Percentiles rank a stretch among this genome's conserved stretches.
Evolutionary conservation across 1,139 yeast genomes (phyloP).

Genomic region (Pichia sp.): DNA sequence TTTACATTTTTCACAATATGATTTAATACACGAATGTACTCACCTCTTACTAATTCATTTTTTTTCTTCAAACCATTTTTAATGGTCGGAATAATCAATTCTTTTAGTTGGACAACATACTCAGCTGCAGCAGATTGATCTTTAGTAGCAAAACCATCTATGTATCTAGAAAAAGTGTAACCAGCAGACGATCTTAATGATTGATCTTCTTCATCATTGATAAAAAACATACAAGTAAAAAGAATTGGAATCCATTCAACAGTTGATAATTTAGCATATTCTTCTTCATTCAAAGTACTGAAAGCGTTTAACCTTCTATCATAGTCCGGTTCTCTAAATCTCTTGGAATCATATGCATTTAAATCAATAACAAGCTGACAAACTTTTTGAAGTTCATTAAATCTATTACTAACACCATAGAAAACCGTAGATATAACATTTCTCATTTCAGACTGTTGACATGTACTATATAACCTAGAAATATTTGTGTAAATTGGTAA

Average conservation of each 20-base stretch:
- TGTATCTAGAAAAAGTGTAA: slow-evolving; percentile 55
- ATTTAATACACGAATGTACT: slow-evolving; percentile 61
- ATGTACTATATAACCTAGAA: slow-evolving; percentile 54
- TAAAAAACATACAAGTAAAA: slow-evolving; percentile 59
- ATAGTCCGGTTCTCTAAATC: slow-evolving; percentile 75
- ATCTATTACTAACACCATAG: slow-evolving; percentile 49
- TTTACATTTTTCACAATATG: slow-evolving; percentile 51
- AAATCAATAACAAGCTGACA: slow-evolving; percentile 52
- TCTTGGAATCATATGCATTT: slow-evolving; percentile 58
- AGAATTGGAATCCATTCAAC: slow-evolving; percentile 78
- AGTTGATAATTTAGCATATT: slow-evolving; percentile 40
- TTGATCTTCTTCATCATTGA: slow-evolving; percentile 74
- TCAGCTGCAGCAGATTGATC: slow-evolving; percentile 27
- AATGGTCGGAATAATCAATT: slow-evolving; percentile 57
- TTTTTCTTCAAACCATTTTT: slow-evolving; percentile 62
- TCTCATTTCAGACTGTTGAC: slow-evolving; percentile 57
- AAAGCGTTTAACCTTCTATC: slow-evolving; percentile 68
- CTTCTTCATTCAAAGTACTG: slow-evolving; percentile 53
- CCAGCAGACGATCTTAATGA: slow-evolving; percentile 78
- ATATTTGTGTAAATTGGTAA: slow-evolving; percentile 48
- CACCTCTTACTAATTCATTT: slow-evolving; percentile 61
- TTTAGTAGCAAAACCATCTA: slow-evolving; percentile 48
- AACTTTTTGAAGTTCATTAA: slow-evolving; percentile 39
- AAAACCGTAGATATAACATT: slow-evolving; percentile 55
- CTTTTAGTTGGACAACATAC: slow-evolving; percentile 44